Evolutionary conservation across 2,329 filamentous ascomycete species (phyloP).

Genomic region (Periconia macrospinosa): DNA sequence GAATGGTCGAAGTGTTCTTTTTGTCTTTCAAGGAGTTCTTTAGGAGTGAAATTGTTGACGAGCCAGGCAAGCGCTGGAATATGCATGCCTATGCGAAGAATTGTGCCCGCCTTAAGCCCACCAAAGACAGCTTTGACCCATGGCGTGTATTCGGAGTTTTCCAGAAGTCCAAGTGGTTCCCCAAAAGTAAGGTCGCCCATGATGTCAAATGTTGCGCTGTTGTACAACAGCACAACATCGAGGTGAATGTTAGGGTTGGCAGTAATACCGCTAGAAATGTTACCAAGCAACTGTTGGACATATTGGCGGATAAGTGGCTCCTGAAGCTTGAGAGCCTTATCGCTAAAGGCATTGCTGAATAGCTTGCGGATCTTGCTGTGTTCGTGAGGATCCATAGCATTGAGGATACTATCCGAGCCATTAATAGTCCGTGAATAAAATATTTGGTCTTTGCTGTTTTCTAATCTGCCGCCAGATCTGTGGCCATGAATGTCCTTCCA

Average conservation of each 20-base stretch:
- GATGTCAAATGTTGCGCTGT: slow-evolving; percentile 39
- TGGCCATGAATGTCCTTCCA: slow-evolving; percentile 42
- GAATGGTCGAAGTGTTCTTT: slow-evolving; percentile 21
- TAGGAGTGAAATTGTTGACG: slow-evolving; percentile 9
- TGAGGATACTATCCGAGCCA: slow-evolving; percentile 11
- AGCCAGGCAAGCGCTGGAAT: slow-evolving; percentile 1
- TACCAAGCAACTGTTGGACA: slow-evolving; percentile 43
- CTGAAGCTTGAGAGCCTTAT: slow-evolving; percentile 46
- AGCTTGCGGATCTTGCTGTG: slow-evolving; percentile 45
- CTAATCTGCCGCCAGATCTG: slow-evolving; percentile 5
- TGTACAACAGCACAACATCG: slow-evolving; percentile 37
- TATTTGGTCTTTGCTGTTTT: background rate
- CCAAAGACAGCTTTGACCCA: slow-evolving; percentile 38
- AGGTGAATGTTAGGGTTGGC: slow-evolving; percentile 35
- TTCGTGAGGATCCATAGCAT: slow-evolving; percentile 33
- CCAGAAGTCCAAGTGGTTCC: slow-evolving; percentile 34
- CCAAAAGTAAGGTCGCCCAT: slow-evolving; percentile 39
- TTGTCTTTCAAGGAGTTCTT: slow-evolving; percentile 13
- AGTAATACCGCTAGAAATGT: slow-evolving; percentile 36
- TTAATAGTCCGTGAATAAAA: background rate
- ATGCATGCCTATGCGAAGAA: slow-evolving; percentile 4
- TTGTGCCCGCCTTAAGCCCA: slow-evolving; percentile 20
- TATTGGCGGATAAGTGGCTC: slow-evolving; percentile 46
- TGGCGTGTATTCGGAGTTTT: slow-evolving; percentile 28
- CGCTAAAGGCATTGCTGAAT: slow-evolving; percentile 47